phyloP scores from a whole-genome alignment of 2,329 filamentous ascomycete genomes.

The Pseudocercospora crystallina region DNA sequence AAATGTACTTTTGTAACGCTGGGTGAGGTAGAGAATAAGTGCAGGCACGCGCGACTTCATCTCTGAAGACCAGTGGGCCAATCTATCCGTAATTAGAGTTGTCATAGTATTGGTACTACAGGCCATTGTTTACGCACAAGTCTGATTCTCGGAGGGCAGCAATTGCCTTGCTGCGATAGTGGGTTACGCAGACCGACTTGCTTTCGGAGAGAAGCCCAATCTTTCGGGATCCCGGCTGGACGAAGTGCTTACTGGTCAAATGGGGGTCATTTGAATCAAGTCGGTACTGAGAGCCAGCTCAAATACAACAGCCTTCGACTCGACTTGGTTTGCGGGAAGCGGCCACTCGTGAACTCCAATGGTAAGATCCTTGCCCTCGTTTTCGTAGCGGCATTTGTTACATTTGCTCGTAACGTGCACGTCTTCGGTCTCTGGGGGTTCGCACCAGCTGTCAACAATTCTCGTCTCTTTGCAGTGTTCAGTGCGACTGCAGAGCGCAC shows the following conservation, averaged over 20 bases:
- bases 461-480: slow-evolving; percentile 12
- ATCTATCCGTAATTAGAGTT: slow-evolving; percentile 2
- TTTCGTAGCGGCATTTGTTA: slow-evolving; percentile 28
- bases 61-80: slow-evolving; percentile 1
- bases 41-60: slow-evolving; percentile 29
- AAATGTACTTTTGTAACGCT: slow-evolving; percentile 25
- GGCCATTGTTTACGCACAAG: slow-evolving; percentile 49
- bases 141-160: slow-evolving; percentile 39
- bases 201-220: slow-evolving; percentile 46
- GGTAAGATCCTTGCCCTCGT: slow-evolving; percentile 38
- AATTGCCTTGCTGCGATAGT: slow-evolving; percentile 47
- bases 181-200: slow-evolving; percentile 50
- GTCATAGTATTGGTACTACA: slow-evolving; percentile 53
- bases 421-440: slow-evolving; percentile 34
- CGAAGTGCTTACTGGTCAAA: slow-evolving; percentile 8
- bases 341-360: slow-evolving; percentile 53
- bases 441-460: slow-evolving; percentile 17
- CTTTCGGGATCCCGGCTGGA: neutral
- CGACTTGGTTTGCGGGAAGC: slow-evolving; percentile 41
- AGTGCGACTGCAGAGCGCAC: neutral
- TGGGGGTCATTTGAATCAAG: slow-evolving; percentile 20
- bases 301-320: slow-evolving; percentile 51
- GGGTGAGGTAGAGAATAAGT: slow-evolving; percentile 38
- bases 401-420: slow-evolving; percentile 19
- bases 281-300: slow-evolving; percentile 42